Conservation (phyloP, 176 grass and related monocot species). For the Zoysia japonica region DNA sequence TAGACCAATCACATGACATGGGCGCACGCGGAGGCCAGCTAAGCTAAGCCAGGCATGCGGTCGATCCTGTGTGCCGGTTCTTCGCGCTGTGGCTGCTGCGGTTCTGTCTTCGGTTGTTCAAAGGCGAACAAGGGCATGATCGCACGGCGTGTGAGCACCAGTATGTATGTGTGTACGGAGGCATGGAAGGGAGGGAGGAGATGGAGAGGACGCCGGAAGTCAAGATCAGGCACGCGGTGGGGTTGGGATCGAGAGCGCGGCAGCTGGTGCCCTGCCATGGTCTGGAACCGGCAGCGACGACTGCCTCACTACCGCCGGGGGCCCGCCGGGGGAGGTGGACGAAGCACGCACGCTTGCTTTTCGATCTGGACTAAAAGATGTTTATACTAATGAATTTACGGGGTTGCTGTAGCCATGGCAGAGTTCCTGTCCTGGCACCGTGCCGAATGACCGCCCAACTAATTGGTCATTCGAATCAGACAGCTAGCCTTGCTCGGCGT, state of each 20-base stretch:
- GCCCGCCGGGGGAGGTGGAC: neutral
- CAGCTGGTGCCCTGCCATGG: neutral
- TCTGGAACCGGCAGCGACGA: neutral
- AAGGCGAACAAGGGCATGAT: neutral
- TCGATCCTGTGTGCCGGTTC: neutral
- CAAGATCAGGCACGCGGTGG: slow-evolving; percentile 48
- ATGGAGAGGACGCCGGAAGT: slow-evolving; percentile 17
- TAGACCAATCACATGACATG: slow-evolving; percentile 47
- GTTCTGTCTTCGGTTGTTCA: neutral
- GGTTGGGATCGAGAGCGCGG: neutral
- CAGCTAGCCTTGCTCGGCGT: too few species aligned
- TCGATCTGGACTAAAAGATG: slow-evolving; percentile 10
- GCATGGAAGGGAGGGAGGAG: neutral
- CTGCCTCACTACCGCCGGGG: neutral
- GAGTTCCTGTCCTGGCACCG: slow-evolving; percentile 9
- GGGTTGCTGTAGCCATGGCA: neutral
- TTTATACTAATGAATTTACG: neutral
- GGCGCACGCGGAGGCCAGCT: slow-evolving; percentile 5
- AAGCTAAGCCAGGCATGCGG: neutral
- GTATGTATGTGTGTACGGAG: slow-evolving; percentile 9
- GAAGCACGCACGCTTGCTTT: neutral
- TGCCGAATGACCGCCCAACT: neutral
- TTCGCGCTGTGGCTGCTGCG: neutral
- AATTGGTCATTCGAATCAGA: too few species aligned
- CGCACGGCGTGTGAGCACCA: neutral